Conservation (phyloP, 2,329 filamentous ascomycete genomes). For the Didymella glomerata region DNA sequence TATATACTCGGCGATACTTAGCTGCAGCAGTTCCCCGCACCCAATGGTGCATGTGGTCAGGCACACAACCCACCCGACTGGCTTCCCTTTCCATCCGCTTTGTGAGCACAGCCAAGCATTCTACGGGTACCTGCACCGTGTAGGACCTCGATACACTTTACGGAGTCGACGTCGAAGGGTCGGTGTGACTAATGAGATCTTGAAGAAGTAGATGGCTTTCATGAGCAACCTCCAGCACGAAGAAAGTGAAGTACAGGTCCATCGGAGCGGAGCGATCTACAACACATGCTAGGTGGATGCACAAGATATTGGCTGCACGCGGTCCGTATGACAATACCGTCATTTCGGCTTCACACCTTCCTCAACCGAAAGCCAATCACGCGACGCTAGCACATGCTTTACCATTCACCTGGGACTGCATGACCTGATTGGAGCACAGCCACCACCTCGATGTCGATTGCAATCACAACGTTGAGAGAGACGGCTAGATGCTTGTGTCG, state of each 20-base stretch:
- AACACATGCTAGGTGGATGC: slow-evolving; percentile 1
- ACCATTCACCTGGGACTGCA: slow-evolving; percentile 7
- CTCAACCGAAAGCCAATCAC: slow-evolving; percentile 11
- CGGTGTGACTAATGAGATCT: neutral
- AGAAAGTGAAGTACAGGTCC: neutral
- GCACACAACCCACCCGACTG: slow-evolving; percentile 11
- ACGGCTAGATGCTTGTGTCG: slow-evolving; percentile 1
- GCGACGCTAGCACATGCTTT: slow-evolving; percentile 19
- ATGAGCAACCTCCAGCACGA: neutral
- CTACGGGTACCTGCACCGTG: slow-evolving; percentile 2
- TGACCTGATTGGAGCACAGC: slow-evolving; percentile 6
- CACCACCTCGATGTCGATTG: slow-evolving; percentile 2
- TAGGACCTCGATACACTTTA: neutral
- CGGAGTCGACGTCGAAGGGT: neutral
- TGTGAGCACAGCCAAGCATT: slow-evolving; percentile 18
- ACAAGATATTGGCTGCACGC: slow-evolving; percentile 13
- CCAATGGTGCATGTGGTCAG: slow-evolving; percentile 18
- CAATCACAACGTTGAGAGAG: slow-evolving; percentile 7
- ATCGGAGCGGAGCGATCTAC: neutral
- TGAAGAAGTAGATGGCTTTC: neutral
- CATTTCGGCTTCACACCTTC: slow-evolving; percentile 16
- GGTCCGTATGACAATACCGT: slow-evolving; percentile 13
- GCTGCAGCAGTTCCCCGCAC: slow-evolving; percentile 6
- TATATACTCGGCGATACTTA: neutral
- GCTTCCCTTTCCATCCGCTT: neutral